Evolutionary conservation across 345 rosid genomes (phyloP), one percentile per base, ranked within the genome.

Genomic region (Laguncularia racemosa): DNA sequence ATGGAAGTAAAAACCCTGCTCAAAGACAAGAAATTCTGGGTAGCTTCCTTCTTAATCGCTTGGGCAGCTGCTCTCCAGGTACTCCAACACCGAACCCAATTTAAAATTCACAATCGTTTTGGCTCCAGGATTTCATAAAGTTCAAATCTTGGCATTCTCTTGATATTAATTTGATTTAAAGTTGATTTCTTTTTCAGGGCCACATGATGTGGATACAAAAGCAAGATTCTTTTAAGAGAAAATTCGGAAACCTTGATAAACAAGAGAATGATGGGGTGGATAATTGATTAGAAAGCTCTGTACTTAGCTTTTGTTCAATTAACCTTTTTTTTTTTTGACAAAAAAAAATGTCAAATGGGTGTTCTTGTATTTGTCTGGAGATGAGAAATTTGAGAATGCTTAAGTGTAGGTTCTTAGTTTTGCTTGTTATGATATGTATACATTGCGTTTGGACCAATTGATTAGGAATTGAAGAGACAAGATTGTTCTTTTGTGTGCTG

Each of bases 21-120:
- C 50, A 84, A 81, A 73, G 89, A 89, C 77, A 86, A 84, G 83
- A 86, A 64, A 68, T 83, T 92, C 80, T 84, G 88, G 96, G 44
- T 77, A 23, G 99, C 97, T 56, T 92, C 95, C 21, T 70, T 73
- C 64, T 79, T 92, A 58, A 78, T 86, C 56, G 78, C 70, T 55
- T 93, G 96, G 97, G 95, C 97, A 51, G 91, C 97, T 74, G 91
- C 77, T 68, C 95, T 93, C 38, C 95, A 83, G 96, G 95, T 89
- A n/a, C 52, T 16, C 13, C 52, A 19, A 19, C 21, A 19, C 21
- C 19, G 12, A 19, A 13, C 21, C 13, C 53, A 19, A 12, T 50
- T 50, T 50, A 6, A 9, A 33, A 33, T 7, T 33, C 11, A 33
- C 40, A 7, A 33, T 57, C 48, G 20, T 28, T 46, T 58, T 58